phyloP scores from a whole-genome alignment of 2,329 filamentous ascomycete species.

The Nemania sp. region DNA sequence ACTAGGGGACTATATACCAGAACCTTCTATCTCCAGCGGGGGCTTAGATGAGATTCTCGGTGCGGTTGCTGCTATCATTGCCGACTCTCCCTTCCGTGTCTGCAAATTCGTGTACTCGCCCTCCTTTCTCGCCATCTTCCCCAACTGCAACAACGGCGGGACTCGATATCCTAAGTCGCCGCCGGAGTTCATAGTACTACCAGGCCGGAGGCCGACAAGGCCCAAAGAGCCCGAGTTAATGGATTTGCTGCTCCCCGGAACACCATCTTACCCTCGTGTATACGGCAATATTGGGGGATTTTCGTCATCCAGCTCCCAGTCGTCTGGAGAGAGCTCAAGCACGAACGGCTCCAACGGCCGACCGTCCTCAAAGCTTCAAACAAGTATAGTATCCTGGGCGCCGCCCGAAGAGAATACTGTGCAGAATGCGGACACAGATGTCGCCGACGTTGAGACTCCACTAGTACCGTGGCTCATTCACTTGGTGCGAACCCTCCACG shows the following conservation, averaged over 20 bases:
- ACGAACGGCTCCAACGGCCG: conserved; percentile 35
- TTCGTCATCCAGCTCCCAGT: conserved; percentile 55
- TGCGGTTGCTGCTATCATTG: conserved; percentile 76
- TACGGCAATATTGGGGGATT: conserved; percentile 48
- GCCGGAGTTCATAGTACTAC: conserved; percentile 59
- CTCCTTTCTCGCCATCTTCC: conserved; percentile 71
- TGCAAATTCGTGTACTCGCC: conserved; percentile 72
- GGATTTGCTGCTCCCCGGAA: conserved; percentile 66
- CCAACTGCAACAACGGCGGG: conserved; percentile 58
- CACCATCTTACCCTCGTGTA: conserved; percentile 47
- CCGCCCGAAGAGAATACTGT: conserved; percentile 33
- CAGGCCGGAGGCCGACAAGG: conserved; percentile 53
- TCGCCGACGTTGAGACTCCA: conserved; percentile 69
- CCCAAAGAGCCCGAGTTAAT: conserved; percentile 58
- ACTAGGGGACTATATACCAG: conserved; percentile 61
- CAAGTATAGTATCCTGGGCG: conserved; percentile 34
- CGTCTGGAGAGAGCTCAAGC: conserved; percentile 45
- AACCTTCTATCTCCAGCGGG: conserved; percentile 61
- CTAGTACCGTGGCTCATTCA: conserved; percentile 75
- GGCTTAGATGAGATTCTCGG: conserved; percentile 73
- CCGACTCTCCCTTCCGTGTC: conserved; percentile 77
- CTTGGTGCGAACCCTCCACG: conserved; percentile 60
- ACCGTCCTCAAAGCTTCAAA: conserved; percentile 37
- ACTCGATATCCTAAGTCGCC: conserved; percentile 53
- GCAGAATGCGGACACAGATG: conserved; percentile 41